Evolutionary conservation across 2,329 filamentous ascomycete genomes (phyloP), one percentile per base, ranked within the genome.

Genomic region (Stromatinia cepivora): DNA sequence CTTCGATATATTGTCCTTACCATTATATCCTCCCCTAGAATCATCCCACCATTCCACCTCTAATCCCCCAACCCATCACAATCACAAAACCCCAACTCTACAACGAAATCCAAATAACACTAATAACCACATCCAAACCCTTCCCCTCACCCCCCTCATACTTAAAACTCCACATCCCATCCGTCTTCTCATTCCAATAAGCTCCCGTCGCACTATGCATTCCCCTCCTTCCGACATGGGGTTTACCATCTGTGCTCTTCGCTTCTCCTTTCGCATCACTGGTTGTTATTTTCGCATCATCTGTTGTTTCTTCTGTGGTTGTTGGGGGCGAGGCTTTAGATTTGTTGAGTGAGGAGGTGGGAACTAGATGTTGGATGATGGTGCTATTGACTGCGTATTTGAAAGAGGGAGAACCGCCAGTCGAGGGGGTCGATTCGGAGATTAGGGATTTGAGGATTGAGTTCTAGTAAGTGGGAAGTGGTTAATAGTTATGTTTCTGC

Each of bases 371-470:
- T 84, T 99, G 94, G 75, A 98, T 96, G 79, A 98, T 97, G 74
- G 94, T 98, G 84, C 92, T 96, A 86, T 97, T 98, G 82, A 97
- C 93, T 75, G 93, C 92, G 82, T 94, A 98, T 82, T 98, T 98
- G 87, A 90, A 97, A 22, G 84, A 81, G 7, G 92, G 90, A 36
- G 87, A 83, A 39, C 84, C 81, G 71, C 84, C 82, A 22, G 11
- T 54, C 71, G 84, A 81, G 25, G 87, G 85, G 25, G 86, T 88
- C 64, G 90, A 89, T 79, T 94, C 91, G 74, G 90, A 89, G 80
- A 94, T 92, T 73, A 94, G 85, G 66, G 88, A 85, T 78, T 91
- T 88, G 73, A 95, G 88, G 79, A 94, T 91, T 69, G 85, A 87
- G 83, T 90, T 92, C 90, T 93, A 67, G 31, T 46, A 59, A n/a